These are phyloP conservation scores for Sarcodon sp. DNA, from an alignment of 768 basidiomycete species.

Conservation along the genomic window DNA sequence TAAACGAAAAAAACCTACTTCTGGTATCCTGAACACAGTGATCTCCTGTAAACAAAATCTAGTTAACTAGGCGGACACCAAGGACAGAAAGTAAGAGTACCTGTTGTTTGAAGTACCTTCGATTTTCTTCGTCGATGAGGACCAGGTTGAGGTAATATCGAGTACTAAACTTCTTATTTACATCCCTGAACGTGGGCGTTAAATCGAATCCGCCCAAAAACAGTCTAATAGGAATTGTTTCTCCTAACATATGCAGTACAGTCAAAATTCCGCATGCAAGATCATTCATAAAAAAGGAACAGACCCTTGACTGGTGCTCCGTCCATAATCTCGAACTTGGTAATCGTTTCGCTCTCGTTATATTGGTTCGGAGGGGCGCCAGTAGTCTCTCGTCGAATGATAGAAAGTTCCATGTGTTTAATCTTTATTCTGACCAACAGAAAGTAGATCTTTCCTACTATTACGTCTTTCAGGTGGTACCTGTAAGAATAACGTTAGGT, in stretches of 20 bases:
- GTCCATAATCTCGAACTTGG: constrained; percentile 99
- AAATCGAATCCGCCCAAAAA: constrained; percentile 98
- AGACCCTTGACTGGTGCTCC: constrained; percentile 91
- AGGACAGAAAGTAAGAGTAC: constrained; percentile 17
- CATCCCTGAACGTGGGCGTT: constrained; percentile 96
- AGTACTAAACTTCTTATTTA: constrained; percentile 98
- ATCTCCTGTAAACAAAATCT: constrained; percentile 42
- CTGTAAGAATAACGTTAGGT: constrained; percentile 24
- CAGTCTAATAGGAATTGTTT: constrained; percentile 94
- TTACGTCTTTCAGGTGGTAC: constrained; percentile 98
- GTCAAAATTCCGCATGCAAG: background rate
- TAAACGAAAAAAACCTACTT: constrained; percentile 29
- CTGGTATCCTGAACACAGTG: constrained; percentile 83
- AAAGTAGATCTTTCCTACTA: constrained; percentile 99
- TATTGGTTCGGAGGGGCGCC: constrained; percentile 98
- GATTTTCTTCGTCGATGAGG: constrained; percentile 95
- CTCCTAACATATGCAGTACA: constrained; percentile 36
- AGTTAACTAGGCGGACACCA: background rate
- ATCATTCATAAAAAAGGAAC: constrained; percentile 6
- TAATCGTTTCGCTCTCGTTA: constrained; percentile 97
- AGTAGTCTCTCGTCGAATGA: constrained; percentile 94
- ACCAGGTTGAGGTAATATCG: constrained; percentile 97
- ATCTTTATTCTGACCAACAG: constrained; percentile 97
- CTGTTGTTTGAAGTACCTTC: constrained; percentile 97
- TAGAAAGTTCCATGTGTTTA: constrained; percentile 98